A percentile compares a stretch with the other conserved stretches of the same genome.
phyloP scores from a whole-genome alignment of 2,329 filamentous ascomycete species.

The Monosporascus ibericus region DNA sequence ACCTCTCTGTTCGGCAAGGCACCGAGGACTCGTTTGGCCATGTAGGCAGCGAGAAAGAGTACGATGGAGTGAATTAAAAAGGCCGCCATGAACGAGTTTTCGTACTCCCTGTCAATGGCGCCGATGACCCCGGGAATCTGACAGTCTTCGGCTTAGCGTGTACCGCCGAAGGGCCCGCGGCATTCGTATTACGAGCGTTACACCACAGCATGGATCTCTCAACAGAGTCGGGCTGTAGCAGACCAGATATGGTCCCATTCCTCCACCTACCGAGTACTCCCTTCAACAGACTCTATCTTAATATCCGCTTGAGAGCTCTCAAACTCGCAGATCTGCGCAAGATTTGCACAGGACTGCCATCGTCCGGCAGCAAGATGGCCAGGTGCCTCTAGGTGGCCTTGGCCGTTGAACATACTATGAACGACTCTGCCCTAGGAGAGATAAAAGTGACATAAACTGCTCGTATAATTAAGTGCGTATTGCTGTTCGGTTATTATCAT shows the following conservation, averaged over 20 bases:
- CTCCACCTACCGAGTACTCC: background rate
- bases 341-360: background rate
- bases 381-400: background rate
- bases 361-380: background rate
- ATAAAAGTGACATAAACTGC: too few relatives aligned
- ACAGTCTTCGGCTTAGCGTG: too few relatives aligned
- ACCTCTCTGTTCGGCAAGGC: too few relatives aligned
- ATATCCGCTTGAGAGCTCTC: background rate
- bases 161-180: too few relatives aligned
- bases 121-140: too few relatives aligned
- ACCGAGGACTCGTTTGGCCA: too few relatives aligned
- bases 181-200: too few relatives aligned
- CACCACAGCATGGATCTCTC: background rate
- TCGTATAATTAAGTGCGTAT: background rate
- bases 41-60: too few relatives aligned
- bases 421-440: background rate
- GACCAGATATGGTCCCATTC: background rate
- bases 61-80: too few relatives aligned
- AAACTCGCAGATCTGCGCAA: background rate
- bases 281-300: background rate
- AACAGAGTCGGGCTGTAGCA: background rate
- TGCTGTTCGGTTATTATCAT: background rate
- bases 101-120: too few relatives aligned
- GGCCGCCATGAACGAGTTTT: too few relatives aligned
- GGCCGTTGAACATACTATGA: background rate